Evolutionary conservation across 305 asterid genomes (phyloP), one percentile per base, ranked within the genome.

Genomic region (Withania somnifera): DNA sequence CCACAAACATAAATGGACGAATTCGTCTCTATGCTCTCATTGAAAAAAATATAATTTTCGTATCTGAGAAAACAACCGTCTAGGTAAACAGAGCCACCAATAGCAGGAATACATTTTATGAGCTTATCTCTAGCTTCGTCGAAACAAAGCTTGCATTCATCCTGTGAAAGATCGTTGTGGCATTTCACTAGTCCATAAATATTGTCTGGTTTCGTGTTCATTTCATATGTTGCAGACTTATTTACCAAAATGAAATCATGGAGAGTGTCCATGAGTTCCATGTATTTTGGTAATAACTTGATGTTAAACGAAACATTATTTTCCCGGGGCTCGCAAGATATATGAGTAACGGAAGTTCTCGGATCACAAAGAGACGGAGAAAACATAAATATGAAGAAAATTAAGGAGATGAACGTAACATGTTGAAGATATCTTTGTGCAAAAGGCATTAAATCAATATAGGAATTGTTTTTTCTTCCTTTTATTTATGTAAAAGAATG

Each of bases 31-130:
- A 75, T 50, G 30, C 7, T 76, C 50, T 82, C 85, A 2, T 24
- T 14, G 53, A 34, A 82, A 63, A 77, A 82, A 77, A 61, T 26
- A 63, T 82, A 77, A 20, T 60, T 71, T 24, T 76, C 82, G 24
- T 82, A 82, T 34, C 82, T 50, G 8, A 61, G 81, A 82, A 82
- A 82, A 51, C 82, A 76, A 50, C 85, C 85, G 15, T 82, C 78
- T 51, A 82, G n/a, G 13, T 75, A 61, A 60, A 76, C 58, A 1
- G 67, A 77, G 47, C 85, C 84, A 67, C 84, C 84, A 5, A 52
- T 34, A 17, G 84, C 57, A 57, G 84, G 80, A 81, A 81, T 57
- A 17, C 84, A 81, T 38, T 22, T 19, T 36, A 7, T 30, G 19
- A 68, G 80, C 40, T 81, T 52, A 19, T 53, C 11, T 38, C 68